Percentiles rank a stretch among this genome's conserved stretches.
Conservation (phyloP, 2,329 filamentous ascomycete genomes). For the Aspergillus ustus region DNA sequence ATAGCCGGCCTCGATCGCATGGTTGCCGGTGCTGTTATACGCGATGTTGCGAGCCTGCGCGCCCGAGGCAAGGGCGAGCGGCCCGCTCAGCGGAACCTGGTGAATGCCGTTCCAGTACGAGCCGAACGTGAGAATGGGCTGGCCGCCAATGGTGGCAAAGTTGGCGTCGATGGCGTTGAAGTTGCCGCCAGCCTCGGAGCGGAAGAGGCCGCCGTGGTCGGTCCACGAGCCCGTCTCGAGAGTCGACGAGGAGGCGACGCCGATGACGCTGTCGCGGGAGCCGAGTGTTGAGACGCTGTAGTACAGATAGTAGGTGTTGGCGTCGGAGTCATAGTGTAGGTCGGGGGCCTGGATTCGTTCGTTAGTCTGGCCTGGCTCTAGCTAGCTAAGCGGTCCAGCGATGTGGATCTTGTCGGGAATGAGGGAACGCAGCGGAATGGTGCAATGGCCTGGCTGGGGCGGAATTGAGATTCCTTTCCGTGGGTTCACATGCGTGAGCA, state of each 20-base stretch:
- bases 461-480: neutral
- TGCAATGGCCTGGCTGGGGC: neutral
- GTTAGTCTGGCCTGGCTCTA: neutral
- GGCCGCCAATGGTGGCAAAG: slow-evolving; percentile 50
- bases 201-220: slow-evolving; percentile 41
- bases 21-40: slow-evolving; percentile 57
- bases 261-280: slow-evolving; percentile 65
- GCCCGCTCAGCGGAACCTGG: slow-evolving; percentile 56
- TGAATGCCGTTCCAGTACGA: slow-evolving; percentile 73
- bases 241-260: slow-evolving; percentile 56
- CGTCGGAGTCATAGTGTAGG: slow-evolving; percentile 58
- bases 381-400: too few relatives aligned
- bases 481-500: neutral
- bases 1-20: slow-evolving; percentile 62
- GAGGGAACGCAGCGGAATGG: neutral
- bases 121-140: slow-evolving; percentile 64
- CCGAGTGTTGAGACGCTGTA: slow-evolving; percentile 68
- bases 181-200: slow-evolving; percentile 42
- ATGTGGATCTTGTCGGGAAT: neutral
- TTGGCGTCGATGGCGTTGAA: slow-evolving; percentile 58
- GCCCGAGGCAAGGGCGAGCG: slow-evolving; percentile 32
- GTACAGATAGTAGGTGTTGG: slow-evolving; percentile 63
- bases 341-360: slow-evolving; percentile 62
- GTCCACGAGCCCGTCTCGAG: slow-evolving; percentile 45
- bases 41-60: slow-evolving; percentile 54